Conservation (phyloP, 176 grass and related monocot genomes). For the Neostapfia colusana region DNA sequence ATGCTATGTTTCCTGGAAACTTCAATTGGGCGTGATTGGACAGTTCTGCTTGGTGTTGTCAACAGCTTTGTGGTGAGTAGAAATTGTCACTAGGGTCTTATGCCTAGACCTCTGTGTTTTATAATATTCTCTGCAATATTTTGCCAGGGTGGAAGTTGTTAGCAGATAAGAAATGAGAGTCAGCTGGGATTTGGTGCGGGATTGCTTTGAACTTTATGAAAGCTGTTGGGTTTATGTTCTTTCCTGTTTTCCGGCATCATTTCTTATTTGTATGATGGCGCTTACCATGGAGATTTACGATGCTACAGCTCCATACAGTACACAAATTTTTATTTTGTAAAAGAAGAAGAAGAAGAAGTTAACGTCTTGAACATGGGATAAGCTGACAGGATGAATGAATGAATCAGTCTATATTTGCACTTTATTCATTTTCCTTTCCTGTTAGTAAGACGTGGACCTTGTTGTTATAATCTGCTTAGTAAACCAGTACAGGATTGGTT, state of each 20-base stretch:
- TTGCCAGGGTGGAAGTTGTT: background rate
- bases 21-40: background rate
- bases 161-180: background rate
- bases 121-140: background rate
- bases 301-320: background rate
- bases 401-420: background rate
- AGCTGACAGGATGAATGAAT: background rate
- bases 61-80: background rate
- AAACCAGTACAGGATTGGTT: slow-evolving; percentile 1
- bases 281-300: background rate
- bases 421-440: slow-evolving; percentile 12
- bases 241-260: slow-evolving; percentile 7
- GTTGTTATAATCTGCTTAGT: slow-evolving; percentile 12
- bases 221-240: background rate
- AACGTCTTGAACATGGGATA: slow-evolving; percentile 9
- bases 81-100: slow-evolving; percentile 4
- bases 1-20: background rate
- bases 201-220: slow-evolving; percentile 28
- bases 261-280: background rate
- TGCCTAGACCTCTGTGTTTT: too few relatives aligned
- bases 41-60: background rate
- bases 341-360: too few relatives aligned
- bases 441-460: background rate
- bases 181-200: background rate
- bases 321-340: background rate